Evolutionary conservation across 2,329 filamentous ascomycete genomes (phyloP), one percentile per base, ranked within the genome.

Genomic region (Rhynchosporium graminicola): DNA sequence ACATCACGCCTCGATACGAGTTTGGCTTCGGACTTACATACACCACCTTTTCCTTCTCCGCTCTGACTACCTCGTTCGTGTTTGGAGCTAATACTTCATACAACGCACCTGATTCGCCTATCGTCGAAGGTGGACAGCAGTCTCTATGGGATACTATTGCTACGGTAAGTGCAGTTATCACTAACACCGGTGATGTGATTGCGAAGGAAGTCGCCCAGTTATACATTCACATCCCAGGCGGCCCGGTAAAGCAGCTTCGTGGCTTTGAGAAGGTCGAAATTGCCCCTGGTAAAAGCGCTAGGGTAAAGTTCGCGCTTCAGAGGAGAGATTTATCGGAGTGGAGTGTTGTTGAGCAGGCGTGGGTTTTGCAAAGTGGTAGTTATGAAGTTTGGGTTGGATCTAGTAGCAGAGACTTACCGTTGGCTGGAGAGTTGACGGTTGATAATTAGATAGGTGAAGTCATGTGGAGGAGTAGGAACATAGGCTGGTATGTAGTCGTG

Each of bases 21-120:
- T 77, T 77, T 45, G 76, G 75, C 0, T 76, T 83, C 66, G 83
- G 83, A 0, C 76, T 85, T 7, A 81, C 80, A 31, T 85, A 84
- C 70, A 84, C 83, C 3, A 80, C 76, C 33, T 36, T 20, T 20
- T 20, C 20, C 20, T 20, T 20, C 20, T 20, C 20, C 20, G 20
- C 20, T 20, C 20, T 20, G 20, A 20, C 20, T 20, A 20, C 20
- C 20, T 20, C 20, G 20, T 1, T 36, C 33, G 9, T 10, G 33
- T 10, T 36, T 36, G 33, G 6, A 36, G 33, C 5, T 6, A 10
- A 36, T 36, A 5, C 9, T 10, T 5, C 5, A 36, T 6, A 6
- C 33, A 36, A 36, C 33, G 9, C 5, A 36, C 33, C 33, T 36
- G 9, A 10, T 36, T 6, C 9, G 6, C 5, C 33, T 36, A 10